phyloP scores from a whole-genome alignment of 176 grass and related monocot genomes.

The Microstegium vimineum region DNA sequence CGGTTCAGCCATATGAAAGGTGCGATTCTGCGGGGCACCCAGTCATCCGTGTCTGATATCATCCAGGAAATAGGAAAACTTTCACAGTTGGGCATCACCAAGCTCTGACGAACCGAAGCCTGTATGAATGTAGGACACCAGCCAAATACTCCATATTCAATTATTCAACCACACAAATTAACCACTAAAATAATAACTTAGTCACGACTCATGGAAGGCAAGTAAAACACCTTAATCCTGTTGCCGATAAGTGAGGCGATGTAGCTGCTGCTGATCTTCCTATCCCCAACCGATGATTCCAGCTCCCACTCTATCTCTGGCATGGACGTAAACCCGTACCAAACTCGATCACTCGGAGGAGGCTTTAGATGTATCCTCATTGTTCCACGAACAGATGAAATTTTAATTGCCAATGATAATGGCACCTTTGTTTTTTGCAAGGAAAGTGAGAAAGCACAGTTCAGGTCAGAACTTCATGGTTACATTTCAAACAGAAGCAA shows the following conservation, averaged over 20 bases:
- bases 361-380: constrained; percentile 67
- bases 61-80: constrained; percentile 66
- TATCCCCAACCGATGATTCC: constrained; percentile 73
- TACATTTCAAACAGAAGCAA: background rate
- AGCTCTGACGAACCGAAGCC: constrained; percentile 49
- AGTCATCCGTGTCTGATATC: constrained; percentile 77
- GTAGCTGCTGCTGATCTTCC: constrained; percentile 66
- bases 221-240: constrained; percentile 61
- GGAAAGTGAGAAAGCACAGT: constrained; percentile 17
- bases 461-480: background rate
- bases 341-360: constrained; percentile 66
- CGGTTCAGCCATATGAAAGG: constrained; percentile 72
- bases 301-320: constrained; percentile 77
- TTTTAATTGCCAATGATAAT: constrained; percentile 56
- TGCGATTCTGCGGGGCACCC: constrained; percentile 63
- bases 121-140: constrained; percentile 15
- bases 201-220: constrained; percentile 8
- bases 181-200: constrained; percentile 1
- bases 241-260: constrained; percentile 61
- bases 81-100: constrained; percentile 83
- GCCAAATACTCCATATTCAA: constrained; percentile 9
- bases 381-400: constrained; percentile 61
- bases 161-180: background rate
- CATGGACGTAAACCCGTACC: constrained; percentile 76
- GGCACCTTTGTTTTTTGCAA: constrained; percentile 71